Evolutionary conservation across 208 protist species (phyloP), one percentile per base, ranked within the genome.

Genomic region (Acanthamoeba triangularis): DNA sequence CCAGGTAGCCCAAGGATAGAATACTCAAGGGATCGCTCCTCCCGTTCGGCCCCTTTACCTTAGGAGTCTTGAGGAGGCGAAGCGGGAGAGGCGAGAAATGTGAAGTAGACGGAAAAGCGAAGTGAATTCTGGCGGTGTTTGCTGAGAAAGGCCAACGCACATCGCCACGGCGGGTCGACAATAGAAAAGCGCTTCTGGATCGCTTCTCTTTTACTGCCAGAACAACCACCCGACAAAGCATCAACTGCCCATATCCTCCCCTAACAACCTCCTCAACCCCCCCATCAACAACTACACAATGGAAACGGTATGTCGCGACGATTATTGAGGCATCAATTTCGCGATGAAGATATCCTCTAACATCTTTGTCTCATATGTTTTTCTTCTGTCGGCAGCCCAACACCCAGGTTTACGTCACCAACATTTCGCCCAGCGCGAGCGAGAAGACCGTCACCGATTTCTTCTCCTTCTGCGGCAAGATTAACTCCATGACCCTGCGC

Each of bases 391-490:
- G 16, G 25, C 18, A 90, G 82, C 49, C 82, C 49, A 90, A 90
- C 52, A 90, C 82, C 10, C 82, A 90, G 82, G 82, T 90, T 44
- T 90, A 90, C 52, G 82, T 90, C 16, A 90, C 82, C 52, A 97
- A 96, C 67, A 95, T 97, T 44, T 96, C 95, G 41, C 56, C 69
- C 28, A 96, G 92, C 82, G 96, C 95, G 33, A 95, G 49, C 35
- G 76, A 80, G 35, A 97, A 96, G 65, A 95, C 95, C 44, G 90
- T 97, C 54, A 85, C 88, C 41, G 96, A 97, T 30, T 97, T 97
- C 74, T 97, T 97, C 80, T 94, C 72, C 1, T 97, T 97, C 44
- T 97, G 96, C 85, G 96, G 96, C 37, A 96, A 95, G 80, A 96
- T 97, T 52, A 95, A 56, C 33, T 95, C 96, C 11, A 91, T 97